These are phyloP conservation scores for Ramaria sp. DNA, from an alignment of 768 basidiomycete genomes.

Conservation along the genomic window DNA sequence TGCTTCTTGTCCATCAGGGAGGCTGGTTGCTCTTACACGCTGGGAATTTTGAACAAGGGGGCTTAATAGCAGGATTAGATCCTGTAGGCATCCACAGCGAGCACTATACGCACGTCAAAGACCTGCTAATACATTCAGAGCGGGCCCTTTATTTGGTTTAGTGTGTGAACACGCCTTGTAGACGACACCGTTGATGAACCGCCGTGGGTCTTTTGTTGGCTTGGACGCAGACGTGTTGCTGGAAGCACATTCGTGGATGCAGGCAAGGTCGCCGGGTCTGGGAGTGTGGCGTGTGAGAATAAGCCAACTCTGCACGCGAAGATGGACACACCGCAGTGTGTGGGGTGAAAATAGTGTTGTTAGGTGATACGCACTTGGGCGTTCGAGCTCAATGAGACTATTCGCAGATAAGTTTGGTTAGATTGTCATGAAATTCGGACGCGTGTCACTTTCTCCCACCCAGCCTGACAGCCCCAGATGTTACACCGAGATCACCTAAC, in stretches of 20 bases:
- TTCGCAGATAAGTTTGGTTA: conserved; percentile 11
- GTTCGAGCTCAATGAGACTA: conserved; percentile 79
- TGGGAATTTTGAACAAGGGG: too few species aligned
- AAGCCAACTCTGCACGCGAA: background rate
- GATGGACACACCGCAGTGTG: conserved; percentile 51
- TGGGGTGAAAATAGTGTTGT: conserved; percentile 73
- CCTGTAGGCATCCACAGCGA: conserved; percentile 67
- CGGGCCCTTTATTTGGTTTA: background rate
- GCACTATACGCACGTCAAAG: conserved; percentile 68
- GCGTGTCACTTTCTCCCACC: too few species aligned
- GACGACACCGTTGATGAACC: conserved; percentile 66
- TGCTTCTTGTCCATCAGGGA: too few species aligned
- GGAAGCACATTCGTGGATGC: conserved; percentile 64
- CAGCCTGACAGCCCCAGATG: too few species aligned
- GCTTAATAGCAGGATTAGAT: too few species aligned
- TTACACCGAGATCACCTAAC: too few species aligned
- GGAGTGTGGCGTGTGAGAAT: background rate
- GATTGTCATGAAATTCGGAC: background rate
- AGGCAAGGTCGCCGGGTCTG: conserved; percentile 83
- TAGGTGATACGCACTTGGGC: conserved; percentile 71
- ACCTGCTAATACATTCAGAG: conserved; percentile 34
- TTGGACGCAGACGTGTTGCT: conserved; percentile 34
- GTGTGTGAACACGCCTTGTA: conserved; percentile 47
- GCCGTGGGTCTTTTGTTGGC: conserved; percentile 21
- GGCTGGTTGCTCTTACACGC: too few species aligned